Evolutionary conservation across 768 basidiomycete genomes (phyloP), one percentile per base, ranked within the genome.

Genomic region (Daedaleopsis sinensis): DNA sequence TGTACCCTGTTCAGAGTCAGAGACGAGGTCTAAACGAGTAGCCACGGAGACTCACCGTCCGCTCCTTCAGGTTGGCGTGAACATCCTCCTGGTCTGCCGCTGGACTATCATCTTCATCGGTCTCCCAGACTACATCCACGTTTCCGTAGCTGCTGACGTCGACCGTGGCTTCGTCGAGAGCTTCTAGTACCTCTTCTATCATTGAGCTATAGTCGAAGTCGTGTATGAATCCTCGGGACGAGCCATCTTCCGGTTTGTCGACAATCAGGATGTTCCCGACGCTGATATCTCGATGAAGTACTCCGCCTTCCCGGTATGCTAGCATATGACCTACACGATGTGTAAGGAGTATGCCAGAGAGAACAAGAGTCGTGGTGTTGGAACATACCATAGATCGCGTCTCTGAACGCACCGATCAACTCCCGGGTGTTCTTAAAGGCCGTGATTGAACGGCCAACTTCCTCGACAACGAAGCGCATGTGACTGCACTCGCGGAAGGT

Each of bases 261-360:
- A 24, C 51, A 43, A 69, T 66, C n/a, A 69, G 55, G 19, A 69
- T 64, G 21, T 69, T 69, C 13, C 55, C 55, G 12, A 55, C 57
- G 24, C 68, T 69, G 44, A 69, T 35, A 36, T 69, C 68, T 1
- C 66, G 49, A 27, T 67, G 68, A 6, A 69, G 36, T 12, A 69
- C 50, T 1, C 55, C 54, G 6, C 60, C 64, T n/a, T 49, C 35
- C 23, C 50, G 44, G 52, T 47, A 59, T 0, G 62, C 61, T 15
- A 48, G 32, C 11, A 27, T 18, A 24, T 68, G 67, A 3, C 62
- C 67, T 68, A 36, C 15, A 49, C 18, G 13, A 43, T 15, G 18
- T 15, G n/a, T 18, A 7, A 55, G 19, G 2, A 52, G 50, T 24
- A 55, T 15, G 27, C 27, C 27, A 21, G 23, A 38, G 6, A 16